These are phyloP conservation scores for Xylaria sp. DNA, from an alignment of 2,329 filamentous ascomycete species.

Conservation along the genomic window DNA sequence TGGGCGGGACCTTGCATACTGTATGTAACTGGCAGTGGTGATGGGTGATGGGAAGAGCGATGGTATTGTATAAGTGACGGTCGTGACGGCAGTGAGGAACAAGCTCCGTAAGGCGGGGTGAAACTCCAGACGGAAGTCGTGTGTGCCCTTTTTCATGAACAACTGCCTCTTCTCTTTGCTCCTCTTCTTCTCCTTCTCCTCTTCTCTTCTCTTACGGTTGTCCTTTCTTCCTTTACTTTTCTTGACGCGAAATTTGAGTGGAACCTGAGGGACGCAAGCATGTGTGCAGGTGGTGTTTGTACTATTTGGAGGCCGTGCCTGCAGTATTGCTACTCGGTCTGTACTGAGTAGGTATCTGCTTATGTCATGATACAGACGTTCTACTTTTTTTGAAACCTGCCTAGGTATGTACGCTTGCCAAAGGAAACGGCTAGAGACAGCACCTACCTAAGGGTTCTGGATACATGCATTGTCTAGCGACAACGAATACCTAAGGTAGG, in stretches of 20 bases:
- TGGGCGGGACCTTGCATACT: conserved; percentile 40
- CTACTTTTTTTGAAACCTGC: no score
- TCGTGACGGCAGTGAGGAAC: neutral
- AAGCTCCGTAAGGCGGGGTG: conserved; percentile 12
- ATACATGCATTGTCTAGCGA: no score
- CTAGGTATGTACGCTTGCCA: no score
- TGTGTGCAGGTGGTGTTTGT: neutral
- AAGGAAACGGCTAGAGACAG: no score
- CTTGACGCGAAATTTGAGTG: neutral
- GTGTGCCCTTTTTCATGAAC: neutral
- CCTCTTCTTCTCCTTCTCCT: neutral
- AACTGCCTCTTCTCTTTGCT: neutral
- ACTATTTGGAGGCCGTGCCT: neutral
- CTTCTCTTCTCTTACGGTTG: neutral
- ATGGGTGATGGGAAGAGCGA: neutral
- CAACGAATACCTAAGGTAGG: no score
- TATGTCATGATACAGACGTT: no score
- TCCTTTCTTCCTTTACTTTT: neutral
- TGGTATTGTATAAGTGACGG: neutral
- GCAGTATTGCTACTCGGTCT: neutral
- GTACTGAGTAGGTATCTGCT: no score
- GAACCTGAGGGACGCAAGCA: neutral
- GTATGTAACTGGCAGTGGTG: conserved; percentile 14
- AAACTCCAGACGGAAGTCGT: neutral
- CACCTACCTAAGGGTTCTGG: no score